Evolutionary conservation across 768 basidiomycete genomes (phyloP), one percentile per base, ranked within the genome.

Genomic region (Panaeolus papilionaceus): DNA sequence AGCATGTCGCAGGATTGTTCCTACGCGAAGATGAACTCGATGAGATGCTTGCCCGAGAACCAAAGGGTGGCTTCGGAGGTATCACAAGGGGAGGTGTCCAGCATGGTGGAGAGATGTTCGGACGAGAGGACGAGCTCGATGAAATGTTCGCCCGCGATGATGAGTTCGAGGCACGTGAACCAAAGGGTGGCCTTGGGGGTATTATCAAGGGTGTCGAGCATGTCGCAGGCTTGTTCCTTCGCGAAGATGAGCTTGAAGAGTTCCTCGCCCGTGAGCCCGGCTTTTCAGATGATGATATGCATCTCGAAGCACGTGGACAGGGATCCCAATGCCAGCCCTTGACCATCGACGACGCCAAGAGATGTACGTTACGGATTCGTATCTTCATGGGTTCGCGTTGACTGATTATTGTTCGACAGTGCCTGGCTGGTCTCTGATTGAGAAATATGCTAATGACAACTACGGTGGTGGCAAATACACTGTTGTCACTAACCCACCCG

Each of bases 371-470:
- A 28, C 23, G 20, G 14, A 33, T 58, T 23, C 33, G 7, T 9
- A 28, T 14, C 11, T 28, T 33, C 12, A 33, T 23, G 28, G 16
- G 3, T 23, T 16, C 33, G 54, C 14, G 9, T 58, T 58, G 4
- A 1, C 12, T 16, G 11, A 37, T 20, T 51, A 10, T 51, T 40
- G 10, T 4, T 54, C 16, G 6, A 62, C 45, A 69, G 69, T 69
- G 54, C 63, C 69, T 37, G 68, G 65, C 3, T 69, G 69, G 69
- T 64, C 45, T 33, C 66, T 67, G 44, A 38, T 69, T 6, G 66
- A 67, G 44, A 39, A 69, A 62, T 69, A 69, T 33, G 69, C 69
- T 7, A 67, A 69, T n/a, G 69, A 69, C 42, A 69, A 66, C 11
- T 69, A 64, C 49, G 69, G 69, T 1, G 66, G 65, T 33, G 69